Conservation (phyloP, 208 protist species). For the Leishmania mexicana region DNA sequence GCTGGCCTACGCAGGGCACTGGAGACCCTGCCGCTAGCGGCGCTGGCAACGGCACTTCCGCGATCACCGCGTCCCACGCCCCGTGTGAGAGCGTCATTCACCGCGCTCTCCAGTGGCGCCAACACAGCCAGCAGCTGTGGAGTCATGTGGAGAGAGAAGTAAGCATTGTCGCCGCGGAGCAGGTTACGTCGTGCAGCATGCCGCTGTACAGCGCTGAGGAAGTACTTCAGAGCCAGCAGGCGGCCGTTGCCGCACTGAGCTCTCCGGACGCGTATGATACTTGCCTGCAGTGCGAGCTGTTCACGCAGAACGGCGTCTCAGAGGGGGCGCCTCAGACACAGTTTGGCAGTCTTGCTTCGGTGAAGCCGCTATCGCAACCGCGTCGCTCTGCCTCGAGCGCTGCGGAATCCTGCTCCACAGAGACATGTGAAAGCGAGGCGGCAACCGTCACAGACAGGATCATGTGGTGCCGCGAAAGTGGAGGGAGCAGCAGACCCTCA, state of each 20-base stretch:
- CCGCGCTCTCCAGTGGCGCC: slow-evolving; percentile 7
- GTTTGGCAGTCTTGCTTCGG: not conserved
- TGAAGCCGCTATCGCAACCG: not conserved
- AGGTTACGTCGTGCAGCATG: slow-evolving; percentile 23
- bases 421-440: not conserved
- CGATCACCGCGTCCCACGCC: not conserved
- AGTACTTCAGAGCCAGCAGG: slow-evolving; percentile 16
- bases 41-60: not conserved
- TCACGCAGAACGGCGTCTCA: not conserved
- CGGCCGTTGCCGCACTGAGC: slow-evolving; percentile 1
- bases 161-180: slow-evolving; percentile 17
- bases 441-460: not conserved
- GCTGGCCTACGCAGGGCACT: not conserved
- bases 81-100: not conserved
- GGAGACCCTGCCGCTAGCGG: not conserved
- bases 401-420: not conserved
- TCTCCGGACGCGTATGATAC: not conserved
- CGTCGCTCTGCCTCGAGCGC: not conserved
- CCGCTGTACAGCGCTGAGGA: slow-evolving; percentile 12
- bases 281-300: not conserved
- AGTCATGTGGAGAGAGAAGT: slow-evolving; percentile 9
- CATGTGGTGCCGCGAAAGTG: not conserved
- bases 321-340: not conserved
- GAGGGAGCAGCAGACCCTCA: not conserved
- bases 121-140: slow-evolving; percentile 7